phyloP scores from a whole-genome alignment of 1,284 basidiomycete species.

The Somion occarium region DNA sequence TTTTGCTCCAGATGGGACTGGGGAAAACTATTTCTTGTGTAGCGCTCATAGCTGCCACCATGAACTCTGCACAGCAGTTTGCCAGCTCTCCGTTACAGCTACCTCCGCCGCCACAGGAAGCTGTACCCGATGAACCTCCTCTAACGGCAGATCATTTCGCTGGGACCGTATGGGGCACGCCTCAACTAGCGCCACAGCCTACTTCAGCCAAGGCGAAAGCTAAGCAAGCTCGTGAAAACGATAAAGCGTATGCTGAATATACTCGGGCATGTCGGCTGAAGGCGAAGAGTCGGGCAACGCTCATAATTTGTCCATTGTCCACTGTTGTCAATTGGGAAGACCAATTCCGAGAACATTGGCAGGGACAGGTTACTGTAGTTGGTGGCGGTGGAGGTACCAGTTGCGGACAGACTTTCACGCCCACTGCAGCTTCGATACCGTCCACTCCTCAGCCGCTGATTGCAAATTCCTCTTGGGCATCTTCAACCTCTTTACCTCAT shows the following conservation, averaged over 20 bases:
- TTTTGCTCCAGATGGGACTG: constrained; percentile 79
- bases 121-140: constrained; percentile 28
- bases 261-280: constrained; percentile 71
- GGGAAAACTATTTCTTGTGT: constrained; percentile 97
- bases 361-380: constrained; percentile 73
- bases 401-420: constrained; percentile 8
- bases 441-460: constrained; percentile 14
- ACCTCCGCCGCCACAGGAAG: constrained; percentile 27
- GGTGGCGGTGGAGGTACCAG: constrained; percentile 52
- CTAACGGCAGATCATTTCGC: constrained; percentile 64
- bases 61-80: constrained; percentile 67
- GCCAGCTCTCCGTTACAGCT: constrained; percentile 49
- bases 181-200: constrained; percentile 23
- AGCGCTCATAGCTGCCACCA: constrained; percentile 86
- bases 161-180: constrained; percentile 77
- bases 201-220: constrained; percentile 52
- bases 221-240: constrained; percentile 58
- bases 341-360: constrained; percentile 95
- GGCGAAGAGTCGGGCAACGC: constrained; percentile 79
- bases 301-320: constrained; percentile 96
- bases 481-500: background rate
- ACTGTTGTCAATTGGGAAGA: constrained; percentile 99
- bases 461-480: constrained; percentile 22
- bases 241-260: constrained; percentile 66
- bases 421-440: constrained; percentile 13